Evolutionary conservation across 2,329 filamentous ascomycete species (phyloP), one percentile per base, ranked within the genome.

Genomic region (Neofusicoccum umdonicola): DNA sequence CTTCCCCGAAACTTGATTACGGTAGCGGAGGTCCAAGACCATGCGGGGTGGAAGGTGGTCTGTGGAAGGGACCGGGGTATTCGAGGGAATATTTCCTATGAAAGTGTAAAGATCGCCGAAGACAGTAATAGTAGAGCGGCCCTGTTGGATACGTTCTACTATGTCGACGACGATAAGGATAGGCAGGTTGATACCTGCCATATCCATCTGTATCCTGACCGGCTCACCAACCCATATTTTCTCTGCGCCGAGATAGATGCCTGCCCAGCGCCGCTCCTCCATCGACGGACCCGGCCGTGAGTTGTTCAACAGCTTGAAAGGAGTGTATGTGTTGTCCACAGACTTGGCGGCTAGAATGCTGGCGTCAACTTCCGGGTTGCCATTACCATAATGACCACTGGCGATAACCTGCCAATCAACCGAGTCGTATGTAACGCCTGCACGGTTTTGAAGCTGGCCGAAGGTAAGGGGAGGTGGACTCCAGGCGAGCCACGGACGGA

Each of bases 171-270:
- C 66, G 35, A 83, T 78, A 68, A 87, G 76, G 41, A 87, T 76
- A 31, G 62, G 50, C 7, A 56, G 4, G 15, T 84, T 80, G 35
- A 79, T 79, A 17, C 79, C 37, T 3, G 39, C 27, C 12, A 57
- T 27, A 74, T 73, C 77, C 13, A 77, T 73, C 6, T 77, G 76
- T 4, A 87, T 73, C n/a, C 85, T 82, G 13, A 87, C 77, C 1
- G 84, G 79, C 52, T 88, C 85, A n/a, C 85, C 84, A 19, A 81
- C 73, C 83, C 84, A 87, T 22, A 87, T 78, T 72, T 87, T 87
- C 69, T 88, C 85, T 1, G 82, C 84, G 5, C 85, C 85, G 0
- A 87, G 72, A 70, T 80, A 87, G 57, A 87, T 77, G 37, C 83
- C 83, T 64, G 83, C 82, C 72, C 82, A 87, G 62, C 81, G 77